Evolutionary conservation across 2,329 filamentous ascomycete species (phyloP), one percentile per base, ranked within the genome.

Genomic region (Fusarium sp.): DNA sequence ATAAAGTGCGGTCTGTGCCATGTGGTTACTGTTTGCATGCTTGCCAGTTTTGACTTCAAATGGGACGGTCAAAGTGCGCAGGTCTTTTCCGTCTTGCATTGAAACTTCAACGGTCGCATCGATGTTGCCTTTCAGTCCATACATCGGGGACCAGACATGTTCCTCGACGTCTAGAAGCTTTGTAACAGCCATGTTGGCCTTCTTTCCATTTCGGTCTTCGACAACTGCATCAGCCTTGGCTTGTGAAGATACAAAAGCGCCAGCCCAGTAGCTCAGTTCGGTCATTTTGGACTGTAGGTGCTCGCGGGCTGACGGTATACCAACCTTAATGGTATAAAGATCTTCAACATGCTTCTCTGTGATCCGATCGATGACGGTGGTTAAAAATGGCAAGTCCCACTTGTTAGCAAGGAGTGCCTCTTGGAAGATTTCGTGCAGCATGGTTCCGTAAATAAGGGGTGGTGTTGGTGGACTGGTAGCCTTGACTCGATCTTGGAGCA

Each of bases 81-180:
- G 81, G 30, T 87, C 85, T n/a, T 86, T 83, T 27, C 89, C 88
- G 60, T 97, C 92, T 58, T 88, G 84, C 84, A 98, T 92, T 1
- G 88, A 89, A 18, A 96, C 92, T 81, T 99, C 93, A 2, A 99
- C 92, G 1, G 96, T 98, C 29, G 96, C 96, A 81, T 99, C 96
- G 64, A 99, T 96, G 74, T 98, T 99, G 30, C 96, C 96, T 79
- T 99, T 99, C 18, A 99, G 84, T 1, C 96, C 96, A 78, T 97
- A 99, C 89, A 94, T 95, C 1, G 96, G 96, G 9, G 95, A 98
- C 96, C 96, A 99, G 29, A 99, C 90, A 77, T 98, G 96, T 79
- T 99, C 96, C 78, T 99, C 96, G 12, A 99, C 93, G 77, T 98
- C 96, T 16, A 99, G 90, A 29, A 99, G 84, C 78, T 98, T 99